phyloP scores from a whole-genome alignment of 108 stramenopile genomes.

The Schizochytrium sp. region DNA sequence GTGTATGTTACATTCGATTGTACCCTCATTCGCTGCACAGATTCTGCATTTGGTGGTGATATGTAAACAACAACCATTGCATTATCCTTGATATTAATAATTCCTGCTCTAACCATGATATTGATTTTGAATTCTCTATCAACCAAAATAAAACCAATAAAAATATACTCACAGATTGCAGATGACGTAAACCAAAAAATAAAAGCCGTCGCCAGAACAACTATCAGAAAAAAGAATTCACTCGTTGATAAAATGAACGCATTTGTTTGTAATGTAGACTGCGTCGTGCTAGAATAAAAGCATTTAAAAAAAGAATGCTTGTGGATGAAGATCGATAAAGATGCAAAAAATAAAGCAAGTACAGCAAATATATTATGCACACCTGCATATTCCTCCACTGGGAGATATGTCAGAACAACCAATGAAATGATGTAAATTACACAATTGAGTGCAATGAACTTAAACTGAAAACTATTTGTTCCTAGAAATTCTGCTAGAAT shows the following conservation, averaged over 20 bases:
- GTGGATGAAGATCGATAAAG: background rate
- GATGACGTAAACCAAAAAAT: background rate
- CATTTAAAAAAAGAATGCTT: background rate
- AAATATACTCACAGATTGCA: background rate
- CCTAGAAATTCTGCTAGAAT: conserved; percentile 11
- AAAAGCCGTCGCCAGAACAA: background rate
- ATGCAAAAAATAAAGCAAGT: background rate
- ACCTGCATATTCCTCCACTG: background rate
- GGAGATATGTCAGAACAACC: background rate
- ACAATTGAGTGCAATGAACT: background rate
- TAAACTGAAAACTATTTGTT: background rate
- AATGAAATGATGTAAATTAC: background rate
- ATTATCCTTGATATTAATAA: background rate
- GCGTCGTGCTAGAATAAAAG: too few species aligned
- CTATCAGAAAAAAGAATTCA: background rate
- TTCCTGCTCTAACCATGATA: background rate
- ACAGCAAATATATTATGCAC: background rate
- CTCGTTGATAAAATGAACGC: background rate
- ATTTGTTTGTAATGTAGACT: too few species aligned
- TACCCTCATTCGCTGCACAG: too few species aligned
- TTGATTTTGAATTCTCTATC: background rate
- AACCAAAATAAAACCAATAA: background rate
- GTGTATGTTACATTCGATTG: too few species aligned
- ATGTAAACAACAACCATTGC: background rate
- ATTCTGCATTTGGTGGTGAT: background rate